Evolutionary conservation across 2,329 filamentous ascomycete genomes (phyloP), one percentile per base, ranked within the genome.

Genomic region (Cadophora sp.): DNA sequence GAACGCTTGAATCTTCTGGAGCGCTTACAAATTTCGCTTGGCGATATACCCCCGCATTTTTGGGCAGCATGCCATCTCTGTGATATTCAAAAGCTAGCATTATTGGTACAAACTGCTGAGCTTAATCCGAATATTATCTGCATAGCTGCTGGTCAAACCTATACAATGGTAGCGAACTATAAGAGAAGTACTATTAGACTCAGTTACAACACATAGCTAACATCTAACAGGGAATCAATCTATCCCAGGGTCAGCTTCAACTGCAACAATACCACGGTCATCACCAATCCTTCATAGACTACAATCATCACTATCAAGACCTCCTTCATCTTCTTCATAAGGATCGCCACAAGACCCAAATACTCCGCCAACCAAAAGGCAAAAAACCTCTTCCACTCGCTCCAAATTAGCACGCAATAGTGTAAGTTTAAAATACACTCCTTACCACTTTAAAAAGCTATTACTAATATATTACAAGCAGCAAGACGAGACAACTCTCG

Each of bases 1-100:
- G 67, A 71, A 69, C 69, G 67, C 59, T 58, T 48, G 36, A 41
- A 8, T n/a, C 63, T 69, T 36, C 67, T 71, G 20, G 47, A 69
- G 59, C 64, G 51, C 24, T 59, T 71, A 62, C 61, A 69, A 55
- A 50, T 64, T 30, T 9, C 41, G 61, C 58, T 68, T 33, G 59
- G 64, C 24, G 30, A 39, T 53, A 65, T 63, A 43, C 24, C 65
- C 62, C 67, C 59, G 45, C 65, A 67, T 51, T 71, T 71, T 48
- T 71, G 63, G 67, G 69, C 45, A 39, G 33, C 33, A 8, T 39
- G 33, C 33, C 33, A 39, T 39, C 33, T 39, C 4, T 39, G 33
- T 39, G 66, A 67, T 53, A 50, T 66, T 45, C 43, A 22, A 55
- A 39, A 59, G 20, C 61, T 69, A 51, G 39, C 63, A 60, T 48